Evolutionary conservation across 257 asterid genomes (phyloP), one percentile per base, ranked within the genome.

Genomic region (Salvia hispanica): DNA sequence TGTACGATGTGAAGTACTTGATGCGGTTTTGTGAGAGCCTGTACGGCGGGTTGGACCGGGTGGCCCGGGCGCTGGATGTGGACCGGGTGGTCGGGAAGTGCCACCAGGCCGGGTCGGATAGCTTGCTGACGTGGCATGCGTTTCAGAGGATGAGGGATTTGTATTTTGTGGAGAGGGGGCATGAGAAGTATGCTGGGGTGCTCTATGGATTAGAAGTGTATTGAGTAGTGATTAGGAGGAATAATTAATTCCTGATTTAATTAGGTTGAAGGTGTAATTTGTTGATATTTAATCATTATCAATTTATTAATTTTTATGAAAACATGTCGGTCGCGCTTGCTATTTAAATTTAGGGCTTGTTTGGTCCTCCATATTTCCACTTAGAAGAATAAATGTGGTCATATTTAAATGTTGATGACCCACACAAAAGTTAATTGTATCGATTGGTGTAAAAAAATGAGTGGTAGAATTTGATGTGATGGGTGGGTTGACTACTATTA

Each of bases 81-180:
- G 72, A 67, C 48, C 82, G 85, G 77, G 80, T 60, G 13, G 86
- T 78, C 7, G 88, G 85, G 31, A 73, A 71, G 64, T 67, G 84
- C 74, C 88, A 83, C 62, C 85, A 83, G 56, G 86, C 88, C 77
- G 88, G 88, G n/a, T 83, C 88, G 58, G 88, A 83, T 67, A 78
- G 86, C 55, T 48, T 83, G 80, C 82, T 80, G 74, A 83, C 88
- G 76, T 81, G 86, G 82, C 88, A 83, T 28, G 84, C 85, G 9
- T 83, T 80, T 53, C 60, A 68, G 65, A 81, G 64, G 52, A 80
- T 83, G 74, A 80, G 80, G 50, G 82, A 72, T 36, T 74, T 76
- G 52, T 83, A 73, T 9, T 83, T 83, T 43, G 46, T 33, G 60
- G 74, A 64, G 55, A 63, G 53, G 12, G 64, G 67, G 62, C 80